Evolutionary conservation across 345 rosid genomes (phyloP).

Genomic region (Nephelium lappaceum): DNA sequence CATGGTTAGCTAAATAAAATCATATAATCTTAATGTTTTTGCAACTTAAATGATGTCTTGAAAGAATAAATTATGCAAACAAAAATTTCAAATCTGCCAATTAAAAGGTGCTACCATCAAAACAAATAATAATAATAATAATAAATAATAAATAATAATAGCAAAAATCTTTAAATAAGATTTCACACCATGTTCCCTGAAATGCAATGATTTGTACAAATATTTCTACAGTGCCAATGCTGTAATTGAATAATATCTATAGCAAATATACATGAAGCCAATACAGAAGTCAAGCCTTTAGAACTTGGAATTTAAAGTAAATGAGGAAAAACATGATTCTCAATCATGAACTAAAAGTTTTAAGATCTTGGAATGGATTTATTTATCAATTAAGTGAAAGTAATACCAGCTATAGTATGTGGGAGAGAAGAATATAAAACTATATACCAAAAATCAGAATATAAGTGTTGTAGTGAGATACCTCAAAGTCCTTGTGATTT

Average conservation of each 20-base stretch:
- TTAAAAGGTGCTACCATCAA: no score
- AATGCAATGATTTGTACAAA: constrained; percentile 2
- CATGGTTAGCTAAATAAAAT: not conserved
- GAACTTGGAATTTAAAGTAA: not conserved
- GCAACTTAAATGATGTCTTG: not conserved
- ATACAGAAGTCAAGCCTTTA: not conserved
- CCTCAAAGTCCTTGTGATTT: not conserved
- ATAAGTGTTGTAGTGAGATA: not conserved
- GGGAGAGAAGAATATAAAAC: not conserved
- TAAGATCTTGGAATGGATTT: not conserved
- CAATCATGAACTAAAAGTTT: not conserved
- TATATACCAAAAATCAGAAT: not conserved
- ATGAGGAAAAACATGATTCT: not conserved
- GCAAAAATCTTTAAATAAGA: no score
- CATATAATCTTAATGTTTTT: not conserved
- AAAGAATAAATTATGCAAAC: not conserved
- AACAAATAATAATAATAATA: not conserved
- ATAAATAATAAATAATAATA: no score
- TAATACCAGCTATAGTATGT: not conserved
- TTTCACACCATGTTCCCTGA: not conserved
- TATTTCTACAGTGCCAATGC: not conserved
- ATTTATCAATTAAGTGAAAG: not conserved
- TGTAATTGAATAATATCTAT: not conserved
- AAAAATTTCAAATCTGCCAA: no score
- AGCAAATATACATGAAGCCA: not conserved